Evolutionary conservation across 495 filamentous ascomycete species (phyloP), one percentile per base, ranked within the genome.

Genomic region (Talaromyces adpressus): DNA sequence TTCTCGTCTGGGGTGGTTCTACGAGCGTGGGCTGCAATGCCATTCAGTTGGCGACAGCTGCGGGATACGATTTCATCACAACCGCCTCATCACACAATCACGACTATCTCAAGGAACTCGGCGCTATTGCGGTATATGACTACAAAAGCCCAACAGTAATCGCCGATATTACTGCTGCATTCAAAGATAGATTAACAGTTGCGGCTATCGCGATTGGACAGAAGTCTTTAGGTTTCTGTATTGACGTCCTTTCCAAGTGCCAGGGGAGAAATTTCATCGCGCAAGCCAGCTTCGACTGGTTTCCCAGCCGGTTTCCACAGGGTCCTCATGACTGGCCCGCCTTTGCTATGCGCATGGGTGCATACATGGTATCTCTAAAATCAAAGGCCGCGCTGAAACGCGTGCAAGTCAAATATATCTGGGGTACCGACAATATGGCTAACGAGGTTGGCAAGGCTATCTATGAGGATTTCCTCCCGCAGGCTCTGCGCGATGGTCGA

Each of bases 1-100:
- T 89, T 0, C 68, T 89, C 2, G 71, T 89, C 59, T 89, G 85
- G 82, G 85, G 86, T 30, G 87, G 85, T 30, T 75, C 81, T 6
- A 76, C 77, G 1, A 82, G 81, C 29, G 82, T 89, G 6, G 87
- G 87, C 36, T 41, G 36, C 36, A 41, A 41, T 41, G 36, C 36
- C 12, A 41, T 84, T 11, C 82, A 84, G 62, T 49, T 67, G 3
- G 80, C 79, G 2, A 73, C 67, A 39, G 34, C 66, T 5, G 18
- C 78, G 4, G 81, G 81, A 7, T 80, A 75, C 51, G 72, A 65
- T 3, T 73, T 83, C 7, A 81, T 77, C 58, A 75, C 72, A 16
- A 81, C 78, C 0, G 80, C 79, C 30, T 79, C 77, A 63, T 39
- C 64, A 18, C 72, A 72, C 64, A 69, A 83, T 62, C 76, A 77